Conservation (phyloP, 2,329 filamentous ascomycete genomes). For the Aspergillus sp. region DNA sequence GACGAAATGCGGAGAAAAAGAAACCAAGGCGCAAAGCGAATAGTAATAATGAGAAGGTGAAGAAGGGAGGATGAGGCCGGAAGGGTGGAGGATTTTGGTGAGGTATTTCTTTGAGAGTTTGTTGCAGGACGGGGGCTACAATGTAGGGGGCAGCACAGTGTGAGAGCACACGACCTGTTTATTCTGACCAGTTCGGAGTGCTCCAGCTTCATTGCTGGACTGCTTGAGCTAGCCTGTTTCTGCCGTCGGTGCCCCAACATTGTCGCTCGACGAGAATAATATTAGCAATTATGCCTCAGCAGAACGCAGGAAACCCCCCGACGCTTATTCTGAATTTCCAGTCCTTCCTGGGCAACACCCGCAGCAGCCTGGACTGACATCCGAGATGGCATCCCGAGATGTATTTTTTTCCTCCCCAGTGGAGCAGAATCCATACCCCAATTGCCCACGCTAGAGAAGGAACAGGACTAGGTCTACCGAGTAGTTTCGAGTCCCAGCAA, state of each 20-base stretch:
- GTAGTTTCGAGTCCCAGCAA: conserved; percentile 9
- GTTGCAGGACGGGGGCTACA: conserved; percentile 20
- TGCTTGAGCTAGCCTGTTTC: too few species aligned
- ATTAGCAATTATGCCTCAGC: neutral
- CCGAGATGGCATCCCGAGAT: conserved; percentile 16
- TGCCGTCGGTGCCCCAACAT: neutral
- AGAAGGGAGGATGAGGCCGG: neutral
- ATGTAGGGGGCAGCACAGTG: conserved; percentile 18
- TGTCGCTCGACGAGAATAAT: neutral
- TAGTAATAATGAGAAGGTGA: neutral
- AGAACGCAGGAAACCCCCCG: neutral
- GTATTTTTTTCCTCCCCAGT: conserved; percentile 7
- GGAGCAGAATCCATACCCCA: conserved; percentile 10
- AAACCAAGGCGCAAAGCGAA: conserved; percentile 9
- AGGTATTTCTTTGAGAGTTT: conserved; percentile 17
- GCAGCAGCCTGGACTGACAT: neutral
- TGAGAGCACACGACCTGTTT: neutral
- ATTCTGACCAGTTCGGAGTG: neutral
- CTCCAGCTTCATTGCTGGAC: neutral
- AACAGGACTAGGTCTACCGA: conserved; percentile 12
- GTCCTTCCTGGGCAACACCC: neutral
- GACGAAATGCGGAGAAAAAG: conserved; percentile 22
- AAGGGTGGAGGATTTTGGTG: conserved; percentile 8
- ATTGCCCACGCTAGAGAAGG: conserved; percentile 6
- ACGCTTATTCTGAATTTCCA: too few species aligned